Percentiles rank a stretch among this genome's conserved stretches.
Conservation (phyloP, 306 rosid genomes). For the Sechiopsis laciniata region DNA sequence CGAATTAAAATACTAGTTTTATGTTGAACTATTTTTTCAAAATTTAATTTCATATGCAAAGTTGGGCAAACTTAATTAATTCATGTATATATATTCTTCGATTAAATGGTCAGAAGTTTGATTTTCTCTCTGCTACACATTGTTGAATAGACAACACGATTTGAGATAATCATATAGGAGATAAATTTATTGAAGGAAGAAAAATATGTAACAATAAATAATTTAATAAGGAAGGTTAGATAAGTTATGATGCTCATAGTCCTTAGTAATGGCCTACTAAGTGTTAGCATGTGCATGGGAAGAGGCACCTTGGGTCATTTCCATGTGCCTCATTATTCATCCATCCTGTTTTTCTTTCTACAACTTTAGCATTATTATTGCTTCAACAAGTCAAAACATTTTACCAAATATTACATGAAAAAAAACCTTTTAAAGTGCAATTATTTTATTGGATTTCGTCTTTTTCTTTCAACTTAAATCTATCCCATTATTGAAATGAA, state of each 20-base stretch:
- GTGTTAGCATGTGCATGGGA: slow-evolving; percentile 10
- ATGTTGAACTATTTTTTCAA: too few species aligned
- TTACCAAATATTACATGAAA: background rate
- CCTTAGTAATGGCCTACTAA: background rate
- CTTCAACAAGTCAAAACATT: background rate
- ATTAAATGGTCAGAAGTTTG: too few species aligned
- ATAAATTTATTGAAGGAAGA: background rate
- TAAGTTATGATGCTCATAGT: too few species aligned
- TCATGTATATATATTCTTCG: too few species aligned
- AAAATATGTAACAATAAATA: background rate
- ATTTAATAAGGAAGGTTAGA: too few species aligned
- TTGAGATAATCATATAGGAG: too few species aligned
- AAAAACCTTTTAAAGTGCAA: background rate
- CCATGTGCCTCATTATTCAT: slow-evolving; percentile 18
- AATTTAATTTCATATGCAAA: too few species aligned
- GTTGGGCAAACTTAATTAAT: too few species aligned
- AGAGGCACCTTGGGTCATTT: slow-evolving; percentile 17
- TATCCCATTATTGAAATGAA: too few species aligned
- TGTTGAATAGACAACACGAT: too few species aligned
- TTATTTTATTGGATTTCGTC: background rate
- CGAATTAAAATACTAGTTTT: too few species aligned
- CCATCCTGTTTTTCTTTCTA: background rate
- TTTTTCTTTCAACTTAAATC: background rate
- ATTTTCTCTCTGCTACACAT: too few species aligned
- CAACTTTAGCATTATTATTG: background rate